phyloP scores from a whole-genome alignment of 139 green algal genomes.

The Volvox africanus region DNA sequence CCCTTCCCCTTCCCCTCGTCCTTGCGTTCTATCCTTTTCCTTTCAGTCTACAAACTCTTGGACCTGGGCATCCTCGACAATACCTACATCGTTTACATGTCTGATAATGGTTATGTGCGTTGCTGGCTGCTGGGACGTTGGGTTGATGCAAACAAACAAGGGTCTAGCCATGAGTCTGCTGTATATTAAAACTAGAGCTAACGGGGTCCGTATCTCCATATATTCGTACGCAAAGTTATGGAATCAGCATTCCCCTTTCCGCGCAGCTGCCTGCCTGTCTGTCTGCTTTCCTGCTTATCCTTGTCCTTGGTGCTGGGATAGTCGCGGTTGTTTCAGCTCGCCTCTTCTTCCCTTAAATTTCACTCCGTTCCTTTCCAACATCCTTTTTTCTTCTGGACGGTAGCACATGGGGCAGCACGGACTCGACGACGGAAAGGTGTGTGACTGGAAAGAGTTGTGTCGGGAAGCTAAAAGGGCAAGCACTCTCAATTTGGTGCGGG shows the following conservation, averaged over 20 bases:
- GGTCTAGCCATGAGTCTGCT: too few relatives aligned
- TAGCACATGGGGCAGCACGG: conserved; percentile 44
- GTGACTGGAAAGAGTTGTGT: background rate
- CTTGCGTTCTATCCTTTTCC: too few relatives aligned
- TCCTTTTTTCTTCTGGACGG: background rate
- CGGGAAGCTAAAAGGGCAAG: background rate
- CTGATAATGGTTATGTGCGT: conserved; percentile 54
- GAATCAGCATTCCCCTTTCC: background rate
- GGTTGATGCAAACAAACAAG: background rate
- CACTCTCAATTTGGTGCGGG: too few relatives aligned
- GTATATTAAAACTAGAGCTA: too few relatives aligned
- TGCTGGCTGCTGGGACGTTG: background rate
- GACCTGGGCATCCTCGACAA: conserved; percentile 52
- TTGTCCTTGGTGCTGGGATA: background rate
- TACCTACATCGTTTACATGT: conserved; percentile 64
- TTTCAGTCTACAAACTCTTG: conserved; percentile 32
- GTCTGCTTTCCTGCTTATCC: background rate
- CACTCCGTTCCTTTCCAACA: background rate
- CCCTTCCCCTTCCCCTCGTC: too few relatives aligned
- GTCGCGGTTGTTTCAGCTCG: too few relatives aligned
- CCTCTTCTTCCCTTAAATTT: background rate
- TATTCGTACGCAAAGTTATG: too few relatives aligned
- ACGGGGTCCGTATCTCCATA: too few relatives aligned
- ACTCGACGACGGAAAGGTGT: conserved; percentile 10
- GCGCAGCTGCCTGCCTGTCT: background rate